Percentiles rank a stretch among this genome's conserved stretches.
These are phyloP conservation scores for Pestalotiopsis sp. DNA, from an alignment of 2,329 filamentous ascomycete genomes.

Conservation along the genomic window DNA sequence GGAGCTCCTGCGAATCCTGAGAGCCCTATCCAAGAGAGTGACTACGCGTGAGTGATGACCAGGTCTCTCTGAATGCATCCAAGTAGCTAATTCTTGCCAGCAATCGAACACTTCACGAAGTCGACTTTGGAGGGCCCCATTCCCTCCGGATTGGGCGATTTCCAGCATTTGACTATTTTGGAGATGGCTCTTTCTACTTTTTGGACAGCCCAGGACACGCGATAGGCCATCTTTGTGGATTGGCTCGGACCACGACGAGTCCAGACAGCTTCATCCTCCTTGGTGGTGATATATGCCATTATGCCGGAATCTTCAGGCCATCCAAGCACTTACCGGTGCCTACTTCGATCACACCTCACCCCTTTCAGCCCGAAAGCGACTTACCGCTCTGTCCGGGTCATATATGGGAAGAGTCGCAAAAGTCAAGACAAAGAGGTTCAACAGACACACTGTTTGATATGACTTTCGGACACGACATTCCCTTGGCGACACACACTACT, in stretches of 20 bases:
- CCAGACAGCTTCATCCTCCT: conserved; percentile 41
- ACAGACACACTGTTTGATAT: neutral
- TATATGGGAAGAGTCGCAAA: neutral
- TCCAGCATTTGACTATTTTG: conserved; percentile 41
- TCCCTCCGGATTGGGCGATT: conserved; percentile 24
- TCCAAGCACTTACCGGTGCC: conserved; percentile 36
- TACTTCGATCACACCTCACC: too few species aligned
- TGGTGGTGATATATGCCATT: conserved; percentile 45
- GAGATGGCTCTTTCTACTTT: conserved; percentile 43
- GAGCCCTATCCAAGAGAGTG: conserved; percentile 12
- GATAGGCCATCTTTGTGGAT: conserved; percentile 42
- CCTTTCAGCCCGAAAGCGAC: neutral
- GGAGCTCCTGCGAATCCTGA: conserved; percentile 21
- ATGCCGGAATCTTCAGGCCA: conserved; percentile 38
- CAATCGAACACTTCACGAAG: conserved; percentile 24
- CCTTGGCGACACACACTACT: neutral
- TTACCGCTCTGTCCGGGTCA: neutral
- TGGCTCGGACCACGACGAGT: conserved; percentile 38
- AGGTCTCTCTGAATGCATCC: conserved; percentile 9
- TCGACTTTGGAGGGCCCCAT: conserved; percentile 21
- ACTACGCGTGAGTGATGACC: conserved; percentile 22
- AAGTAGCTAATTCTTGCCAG: conserved; percentile 38
- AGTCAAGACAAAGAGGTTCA: neutral
- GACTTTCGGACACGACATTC: neutral
- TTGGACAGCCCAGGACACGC: conserved; percentile 44